Evolutionary conservation across 352 stramenopile species (phyloP).

Genomic region (Phytophthora crassamura): DNA sequence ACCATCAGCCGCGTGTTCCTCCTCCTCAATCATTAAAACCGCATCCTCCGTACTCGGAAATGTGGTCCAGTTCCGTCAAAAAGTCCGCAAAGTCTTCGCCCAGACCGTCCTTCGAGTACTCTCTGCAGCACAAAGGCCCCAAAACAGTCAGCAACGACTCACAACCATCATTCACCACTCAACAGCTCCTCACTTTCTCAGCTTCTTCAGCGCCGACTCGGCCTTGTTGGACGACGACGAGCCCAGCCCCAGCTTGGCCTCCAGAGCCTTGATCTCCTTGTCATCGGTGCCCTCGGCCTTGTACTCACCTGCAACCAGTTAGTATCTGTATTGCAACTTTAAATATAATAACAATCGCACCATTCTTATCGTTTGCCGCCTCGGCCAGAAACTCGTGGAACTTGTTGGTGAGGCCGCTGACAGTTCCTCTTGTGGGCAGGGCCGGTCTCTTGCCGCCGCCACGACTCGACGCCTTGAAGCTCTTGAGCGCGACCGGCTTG

Average conservation of each 20-base stretch:
- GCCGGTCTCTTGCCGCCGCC: slow-evolving; percentile 14
- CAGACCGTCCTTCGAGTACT: slow-evolving; percentile 81
- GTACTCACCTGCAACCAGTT: slow-evolving; percentile 20
- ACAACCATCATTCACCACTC: neutral
- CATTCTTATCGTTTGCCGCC: slow-evolving; percentile 41
- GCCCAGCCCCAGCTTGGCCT: slow-evolving; percentile 68
- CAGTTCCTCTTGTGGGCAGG: slow-evolving; percentile 10
- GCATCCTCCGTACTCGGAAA: slow-evolving; percentile 58
- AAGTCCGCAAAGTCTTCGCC: slow-evolving; percentile 88
- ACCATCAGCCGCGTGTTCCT: neutral
- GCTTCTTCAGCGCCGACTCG: slow-evolving; percentile 57
- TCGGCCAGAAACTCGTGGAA: slow-evolving; percentile 85
- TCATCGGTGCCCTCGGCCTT: slow-evolving; percentile 52
- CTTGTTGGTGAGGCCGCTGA: slow-evolving; percentile 61
- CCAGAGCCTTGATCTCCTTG: slow-evolving; percentile 75
- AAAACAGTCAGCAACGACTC: slow-evolving; percentile 14
- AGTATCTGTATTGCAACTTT: neutral
- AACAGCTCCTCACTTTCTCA: slow-evolving; percentile 60
- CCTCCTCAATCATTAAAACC: neutral
- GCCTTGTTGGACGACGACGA: slow-evolving; percentile 45
- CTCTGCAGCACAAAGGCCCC: slow-evolving; percentile 40
- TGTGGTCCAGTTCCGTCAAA: slow-evolving; percentile 70
- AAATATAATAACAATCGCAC: slow-evolving; percentile 3
- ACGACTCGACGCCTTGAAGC: slow-evolving; percentile 10
- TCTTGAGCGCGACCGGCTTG: slow-evolving; percentile 10